Base-by-base conservation (phyloP, 2,329 filamentous ascomycete genomes). In the Botryotinia convoluta region DNA sequence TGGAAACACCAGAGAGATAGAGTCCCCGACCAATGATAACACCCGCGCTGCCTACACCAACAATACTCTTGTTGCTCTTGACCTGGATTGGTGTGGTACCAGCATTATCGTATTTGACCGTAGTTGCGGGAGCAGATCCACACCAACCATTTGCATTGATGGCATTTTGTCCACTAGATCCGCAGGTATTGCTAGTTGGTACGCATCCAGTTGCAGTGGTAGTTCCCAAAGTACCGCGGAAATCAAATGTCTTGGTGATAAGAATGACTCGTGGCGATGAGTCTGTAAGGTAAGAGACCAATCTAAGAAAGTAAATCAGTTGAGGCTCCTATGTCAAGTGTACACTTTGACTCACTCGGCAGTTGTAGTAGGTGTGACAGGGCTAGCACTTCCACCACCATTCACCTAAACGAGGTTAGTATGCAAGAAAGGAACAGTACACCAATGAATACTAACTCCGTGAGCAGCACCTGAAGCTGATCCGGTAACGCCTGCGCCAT, bases 231-330 rank as follows among this genome's bases (percentile, higher is more conserved):
- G 71, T 73, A 29, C 74, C 74, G n/a, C 54, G 64, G 48, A 76
- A 76, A 61, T 75, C 71, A 71, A 75, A 76, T 44, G 83, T 84
- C 78, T 88, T 86, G 78, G 85, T 84, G 59, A 91, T 83, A 72
- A 90, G 84, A 76, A 91, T 90, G 73, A 87, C 85, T 29, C 88
- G 86, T 20, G 89, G 78, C 22, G 83, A 79, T 70, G 81, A 81
- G 80, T 89, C 87, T 18, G 83, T 83, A 4, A 91, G 85, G 81
- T 90, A 91, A 29, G 82, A 84, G 62, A 82, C 87, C 62, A 83
- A 86, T 29, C 80, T 83, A 26, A 88, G 88, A 76, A 87, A 86
- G 29, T 37, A 48, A 22, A 44, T 71, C n/a, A 51, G 35, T 67
- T 57, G 22, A n/a, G 1, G 7, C 8, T 44, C 18, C n/a, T 54